phyloP scores from a whole-genome alignment of 1,284 basidiomycete species.

The Filobasidium uniguttulatum region DNA sequence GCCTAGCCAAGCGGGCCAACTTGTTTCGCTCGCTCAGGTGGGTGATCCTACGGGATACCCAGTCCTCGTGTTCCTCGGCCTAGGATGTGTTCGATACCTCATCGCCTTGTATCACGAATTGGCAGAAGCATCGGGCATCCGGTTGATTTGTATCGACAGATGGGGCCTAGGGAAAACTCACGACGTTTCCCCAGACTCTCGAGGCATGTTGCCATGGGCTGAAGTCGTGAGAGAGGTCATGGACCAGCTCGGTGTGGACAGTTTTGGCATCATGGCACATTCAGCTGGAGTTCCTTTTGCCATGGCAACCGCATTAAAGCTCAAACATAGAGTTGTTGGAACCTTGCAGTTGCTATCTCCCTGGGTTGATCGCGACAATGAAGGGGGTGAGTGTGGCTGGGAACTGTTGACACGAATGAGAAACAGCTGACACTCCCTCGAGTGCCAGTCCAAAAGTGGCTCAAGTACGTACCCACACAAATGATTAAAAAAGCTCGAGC shows the following conservation, averaged over 20 bases:
- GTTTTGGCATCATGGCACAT: constrained; percentile 83
- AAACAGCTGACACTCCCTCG: constrained; percentile 33
- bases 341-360: constrained; percentile 81
- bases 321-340: constrained; percentile 61
- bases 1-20: constrained; percentile 58
- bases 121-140: constrained; percentile 68
- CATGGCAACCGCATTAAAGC: constrained; percentile 64
- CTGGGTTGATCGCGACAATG: constrained; percentile 78
- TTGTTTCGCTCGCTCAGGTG: constrained; percentile 85
- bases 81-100: constrained; percentile 87
- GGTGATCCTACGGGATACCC: constrained; percentile 70
- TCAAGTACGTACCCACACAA: constrained; percentile 88
- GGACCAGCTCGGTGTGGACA: constrained; percentile 59
- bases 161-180: constrained; percentile 85
- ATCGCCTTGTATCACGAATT: constrained; percentile 93
- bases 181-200: constrained; percentile 49
- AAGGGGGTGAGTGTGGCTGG: constrained; percentile 50
- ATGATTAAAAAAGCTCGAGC: constrained; percentile 89
- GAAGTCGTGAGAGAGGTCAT: constrained; percentile 77
- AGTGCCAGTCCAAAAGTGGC: constrained; percentile 67
- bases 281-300: constrained; percentile 95
- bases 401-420: not conserved
- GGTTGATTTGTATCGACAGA: constrained; percentile 87
- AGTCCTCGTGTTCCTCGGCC: constrained; percentile 76
- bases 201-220: constrained; percentile 82